Conservation (phyloP, 345 rosid genomes). For the Gossypium mustelinum region DNA sequence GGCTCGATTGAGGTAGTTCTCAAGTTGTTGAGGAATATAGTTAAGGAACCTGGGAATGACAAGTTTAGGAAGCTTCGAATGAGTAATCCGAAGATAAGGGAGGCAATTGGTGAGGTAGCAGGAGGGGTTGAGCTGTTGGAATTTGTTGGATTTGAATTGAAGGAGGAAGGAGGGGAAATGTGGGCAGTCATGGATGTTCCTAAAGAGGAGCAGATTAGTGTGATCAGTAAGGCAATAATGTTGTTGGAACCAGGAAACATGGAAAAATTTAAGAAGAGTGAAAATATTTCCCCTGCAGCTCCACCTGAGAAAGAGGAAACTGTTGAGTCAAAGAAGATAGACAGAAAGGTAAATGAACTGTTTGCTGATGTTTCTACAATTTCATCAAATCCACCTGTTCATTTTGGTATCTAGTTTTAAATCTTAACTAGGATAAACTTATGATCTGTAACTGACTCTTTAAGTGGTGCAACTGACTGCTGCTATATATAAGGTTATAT, state of each 20-base stretch:
- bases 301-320: slow-evolving; percentile 32
- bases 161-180: slow-evolving; percentile 72
- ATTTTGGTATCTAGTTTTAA: neutral
- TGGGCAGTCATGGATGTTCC: slow-evolving; percentile 83
- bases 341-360: slow-evolving; percentile 58
- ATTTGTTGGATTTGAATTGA: slow-evolving; percentile 61
- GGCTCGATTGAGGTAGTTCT: slow-evolving; percentile 61
- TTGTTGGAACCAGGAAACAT: slow-evolving; percentile 52
- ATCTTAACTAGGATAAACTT: neutral
- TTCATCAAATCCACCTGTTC: neutral
- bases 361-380: neutral
- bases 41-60: slow-evolving; percentile 68
- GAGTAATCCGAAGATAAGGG: slow-evolving; percentile 82
- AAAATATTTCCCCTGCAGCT: slow-evolving; percentile 32
- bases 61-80: slow-evolving; percentile 81
- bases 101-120: slow-evolving; percentile 62
- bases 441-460: neutral
- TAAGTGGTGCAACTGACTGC: neutral
- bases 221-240: slow-evolving; percentile 44
- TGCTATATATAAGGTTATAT: neutral
- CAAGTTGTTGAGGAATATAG: slow-evolving; percentile 64
- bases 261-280: slow-evolving; percentile 25
- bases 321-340: slow-evolving; percentile 53
- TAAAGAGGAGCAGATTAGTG: slow-evolving; percentile 32
- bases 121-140: slow-evolving; percentile 85